A percentile compares a stretch with the other conserved stretches of the same genome.
phyloP scores from a whole-genome alignment of 2,329 filamentous ascomycete species.

The Scedosporium aurantiacum region DNA sequence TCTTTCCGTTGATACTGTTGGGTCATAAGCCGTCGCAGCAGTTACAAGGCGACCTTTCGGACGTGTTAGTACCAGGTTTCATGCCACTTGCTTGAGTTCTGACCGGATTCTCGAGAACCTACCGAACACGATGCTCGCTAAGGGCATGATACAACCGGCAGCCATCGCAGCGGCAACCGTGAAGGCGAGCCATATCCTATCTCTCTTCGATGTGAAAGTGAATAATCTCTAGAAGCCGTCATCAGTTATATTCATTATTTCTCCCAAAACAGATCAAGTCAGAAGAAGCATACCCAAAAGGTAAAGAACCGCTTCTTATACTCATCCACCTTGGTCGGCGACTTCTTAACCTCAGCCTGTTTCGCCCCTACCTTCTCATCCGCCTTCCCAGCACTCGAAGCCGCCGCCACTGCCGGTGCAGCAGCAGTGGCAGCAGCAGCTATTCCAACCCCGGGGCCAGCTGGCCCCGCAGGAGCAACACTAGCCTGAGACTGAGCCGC shows the following conservation, averaged over 20 bases:
- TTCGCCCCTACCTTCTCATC: background rate
- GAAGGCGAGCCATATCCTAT: constrained; percentile 6
- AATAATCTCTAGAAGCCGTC: constrained; percentile 7
- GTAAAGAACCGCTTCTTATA: constrained; percentile 2
- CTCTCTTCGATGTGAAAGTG: constrained; percentile 3
- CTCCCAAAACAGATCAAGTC: background rate
- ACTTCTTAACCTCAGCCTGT: background rate
- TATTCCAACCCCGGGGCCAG: background rate
- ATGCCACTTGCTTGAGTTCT: background rate
- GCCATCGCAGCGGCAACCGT: constrained; percentile 8
- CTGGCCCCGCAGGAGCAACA: background rate
- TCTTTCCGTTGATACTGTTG: constrained; percentile 10
- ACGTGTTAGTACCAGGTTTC: background rate
- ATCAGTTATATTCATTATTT: background rate
- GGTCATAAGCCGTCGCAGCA: constrained; percentile 16
- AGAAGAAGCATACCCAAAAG: background rate
- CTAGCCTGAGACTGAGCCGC: background rate
- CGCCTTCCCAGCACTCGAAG: background rate
- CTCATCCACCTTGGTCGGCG: background rate
- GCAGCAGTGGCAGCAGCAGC: background rate
- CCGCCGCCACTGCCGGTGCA: background rate
- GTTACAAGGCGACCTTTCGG: constrained; percentile 17
- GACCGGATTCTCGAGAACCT: background rate
- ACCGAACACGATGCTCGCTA: constrained; percentile 25
- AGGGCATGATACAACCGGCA: constrained; percentile 16